These are phyloP conservation scores for Aspergillus biplanus DNA, from an alignment of 495 filamentous ascomycete genomes.

Conservation along the genomic window DNA sequence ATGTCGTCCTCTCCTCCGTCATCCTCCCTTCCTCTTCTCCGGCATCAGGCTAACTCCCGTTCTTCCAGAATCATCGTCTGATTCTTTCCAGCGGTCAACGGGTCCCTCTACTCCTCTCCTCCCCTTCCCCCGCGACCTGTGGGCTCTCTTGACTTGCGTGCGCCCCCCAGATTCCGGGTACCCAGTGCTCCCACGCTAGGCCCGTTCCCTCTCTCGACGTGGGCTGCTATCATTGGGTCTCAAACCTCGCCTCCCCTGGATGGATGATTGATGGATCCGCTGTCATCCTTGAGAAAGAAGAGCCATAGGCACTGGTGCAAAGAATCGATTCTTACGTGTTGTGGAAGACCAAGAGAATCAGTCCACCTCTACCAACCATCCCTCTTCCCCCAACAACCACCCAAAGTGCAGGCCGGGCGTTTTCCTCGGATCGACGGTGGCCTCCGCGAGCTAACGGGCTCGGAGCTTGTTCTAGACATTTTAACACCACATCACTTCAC, in stretches of 20 bases:
- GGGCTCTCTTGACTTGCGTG: slow-evolving; percentile 13
- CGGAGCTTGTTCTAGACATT: slow-evolving; percentile 44
- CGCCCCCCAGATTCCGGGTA: slow-evolving; percentile 20
- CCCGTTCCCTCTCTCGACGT: slow-evolving; percentile 37
- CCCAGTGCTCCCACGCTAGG: slow-evolving; percentile 22
- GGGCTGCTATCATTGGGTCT: slow-evolving; percentile 46
- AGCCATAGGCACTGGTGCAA: slow-evolving; percentile 5
- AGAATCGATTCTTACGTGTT: slow-evolving; percentile 1
- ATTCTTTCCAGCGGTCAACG: not conserved
- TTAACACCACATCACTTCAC: slow-evolving; percentile 16
- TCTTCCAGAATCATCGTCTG: slow-evolving; percentile 15
- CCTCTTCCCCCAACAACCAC: slow-evolving; percentile 8
- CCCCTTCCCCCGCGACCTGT: slow-evolving; percentile 7
- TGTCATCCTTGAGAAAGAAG: slow-evolving; percentile 1
- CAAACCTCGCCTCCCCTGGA: slow-evolving; percentile 33
- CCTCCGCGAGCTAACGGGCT: slow-evolving; percentile 20
- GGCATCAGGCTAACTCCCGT: slow-evolving; percentile 8
- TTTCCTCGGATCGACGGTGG: slow-evolving; percentile 24
- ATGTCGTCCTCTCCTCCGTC: not conserved
- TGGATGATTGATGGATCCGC: slow-evolving; percentile 9
- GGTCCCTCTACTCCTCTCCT: slow-evolving; percentile 1
- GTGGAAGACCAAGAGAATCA: slow-evolving; percentile 1
- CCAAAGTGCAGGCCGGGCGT: not conserved
- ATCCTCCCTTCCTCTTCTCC: not conserved
- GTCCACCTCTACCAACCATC: slow-evolving; percentile 10